A percentile compares a stretch with the other conserved stretches of the same genome.
Conservation (phyloP, 192 early-diverging fungal genomes). For the Phlyctochytrium planicorne region DNA sequence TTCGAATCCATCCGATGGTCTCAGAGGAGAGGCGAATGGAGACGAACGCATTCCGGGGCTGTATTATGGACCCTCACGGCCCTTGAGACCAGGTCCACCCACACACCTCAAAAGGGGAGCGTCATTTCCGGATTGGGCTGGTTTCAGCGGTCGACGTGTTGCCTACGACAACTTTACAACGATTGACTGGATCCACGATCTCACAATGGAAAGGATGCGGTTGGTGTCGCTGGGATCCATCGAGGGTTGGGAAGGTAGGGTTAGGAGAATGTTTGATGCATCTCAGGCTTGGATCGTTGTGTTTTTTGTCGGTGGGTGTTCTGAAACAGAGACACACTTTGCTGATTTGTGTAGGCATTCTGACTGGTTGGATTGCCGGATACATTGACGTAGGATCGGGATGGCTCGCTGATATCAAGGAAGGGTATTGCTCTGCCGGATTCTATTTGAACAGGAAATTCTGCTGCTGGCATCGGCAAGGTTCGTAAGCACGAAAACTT, state of each 20-base stretch:
- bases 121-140: background rate
- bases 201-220: constrained; percentile 71
- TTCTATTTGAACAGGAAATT: constrained; percentile 51
- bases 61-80: constrained; percentile 19
- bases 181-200: constrained; percentile 88
- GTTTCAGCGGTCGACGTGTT: constrained; percentile 26
- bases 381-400: constrained; percentile 45
- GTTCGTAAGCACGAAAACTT: constrained; percentile 13
- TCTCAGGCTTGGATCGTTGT: constrained; percentile 49
- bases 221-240: constrained; percentile 17
- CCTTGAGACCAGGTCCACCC: background rate
- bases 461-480: constrained; percentile 49
- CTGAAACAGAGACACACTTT: background rate
- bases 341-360: constrained; percentile 23
- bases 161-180: constrained; percentile 59
- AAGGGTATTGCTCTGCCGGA: constrained; percentile 46
- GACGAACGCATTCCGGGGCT: constrained; percentile 17
- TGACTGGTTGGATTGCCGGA: constrained; percentile 45
- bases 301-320: constrained; percentile 31
- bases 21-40: too few species aligned
- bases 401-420: constrained; percentile 48
- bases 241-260: background rate
- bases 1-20: too few species aligned
- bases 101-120: background rate
- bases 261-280: constrained; percentile 12